Conservation (phyloP, 768 basidiomycete species). For the Goffeauzyma gilvescens region DNA sequence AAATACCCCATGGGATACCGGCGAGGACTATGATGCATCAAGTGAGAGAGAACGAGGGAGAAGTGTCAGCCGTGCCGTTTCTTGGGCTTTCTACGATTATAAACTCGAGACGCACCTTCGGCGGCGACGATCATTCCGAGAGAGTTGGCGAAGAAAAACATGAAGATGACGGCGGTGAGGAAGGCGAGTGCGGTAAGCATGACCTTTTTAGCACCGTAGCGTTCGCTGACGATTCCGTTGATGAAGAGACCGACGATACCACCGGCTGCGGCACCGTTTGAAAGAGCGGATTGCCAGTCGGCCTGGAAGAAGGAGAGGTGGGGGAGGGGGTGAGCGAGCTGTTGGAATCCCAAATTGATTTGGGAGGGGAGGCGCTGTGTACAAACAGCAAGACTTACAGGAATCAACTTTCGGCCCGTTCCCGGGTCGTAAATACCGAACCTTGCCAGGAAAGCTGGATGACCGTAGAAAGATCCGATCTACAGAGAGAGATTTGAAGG, state of each 20-base stretch:
- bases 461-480: conserved; percentile 12
- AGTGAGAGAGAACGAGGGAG: too few species aligned
- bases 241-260: conserved; percentile 25
- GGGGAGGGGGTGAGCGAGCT: too few species aligned
- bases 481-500: not conserved
- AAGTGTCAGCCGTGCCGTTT: too few species aligned
- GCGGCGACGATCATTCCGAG: conserved; percentile 7
- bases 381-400: too few species aligned
- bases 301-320: conserved; percentile 27
- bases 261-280: conserved; percentile 23
- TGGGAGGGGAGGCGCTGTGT: too few species aligned
- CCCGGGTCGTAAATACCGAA: conserved; percentile 12
- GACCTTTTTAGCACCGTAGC: conserved; percentile 16
- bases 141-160: conserved; percentile 15
- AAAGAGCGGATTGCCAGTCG: conserved; percentile 29
- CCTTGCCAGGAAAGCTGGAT: conserved; percentile 17
- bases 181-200: conserved; percentile 14
- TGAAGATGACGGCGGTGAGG: conserved; percentile 14
- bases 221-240: conserved; percentile 15
- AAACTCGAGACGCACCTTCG: too few species aligned
- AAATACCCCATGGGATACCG: conserved; percentile 12
- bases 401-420: too few species aligned
- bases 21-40: too few species aligned
- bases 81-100: too few species aligned
- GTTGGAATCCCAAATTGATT: too few species aligned